These are phyloP conservation scores for Piper longum DNA, from an alignment of 164 flowering plant genomes.

Conservation along the genomic window DNA sequence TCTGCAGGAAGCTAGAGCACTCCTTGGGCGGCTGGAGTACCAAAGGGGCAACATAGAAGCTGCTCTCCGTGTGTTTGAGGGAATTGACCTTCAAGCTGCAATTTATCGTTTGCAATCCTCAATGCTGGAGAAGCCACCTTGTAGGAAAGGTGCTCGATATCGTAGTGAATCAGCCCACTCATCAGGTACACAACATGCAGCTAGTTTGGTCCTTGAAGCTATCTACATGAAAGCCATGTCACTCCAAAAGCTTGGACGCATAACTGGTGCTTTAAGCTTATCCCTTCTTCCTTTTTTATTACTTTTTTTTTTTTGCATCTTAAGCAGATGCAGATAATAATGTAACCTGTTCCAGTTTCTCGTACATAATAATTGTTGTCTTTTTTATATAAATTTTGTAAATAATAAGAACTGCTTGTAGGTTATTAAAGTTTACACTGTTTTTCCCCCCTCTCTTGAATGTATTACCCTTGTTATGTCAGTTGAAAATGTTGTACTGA, in stretches of 20 bases:
- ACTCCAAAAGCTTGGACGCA: slow-evolving; percentile 82
- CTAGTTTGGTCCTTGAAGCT: slow-evolving; percentile 82
- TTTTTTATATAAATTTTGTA: no score
- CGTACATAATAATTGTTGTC: no score
- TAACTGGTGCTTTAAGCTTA: slow-evolving; percentile 31
- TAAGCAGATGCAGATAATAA: no score
- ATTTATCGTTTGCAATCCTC: slow-evolving; percentile 60
- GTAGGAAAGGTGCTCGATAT: slow-evolving; percentile 35
- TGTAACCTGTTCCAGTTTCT: no score
- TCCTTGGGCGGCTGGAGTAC: slow-evolving; percentile 92
- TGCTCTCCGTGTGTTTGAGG: slow-evolving; percentile 80
- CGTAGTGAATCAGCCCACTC: slow-evolving; percentile 29
- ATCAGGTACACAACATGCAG: slow-evolving; percentile 64
- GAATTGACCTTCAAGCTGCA: slow-evolving; percentile 90
- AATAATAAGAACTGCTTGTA: no score
- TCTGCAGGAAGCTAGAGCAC: slow-evolving; percentile 90
- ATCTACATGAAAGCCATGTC: slow-evolving; percentile 81
- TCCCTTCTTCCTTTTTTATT: neutral
- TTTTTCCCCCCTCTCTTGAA: neutral
- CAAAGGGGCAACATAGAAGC: slow-evolving; percentile 89
- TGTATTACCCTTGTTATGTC: neutral
- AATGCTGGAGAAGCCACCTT: slow-evolving; percentile 26
- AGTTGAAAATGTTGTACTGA: slow-evolving; percentile 5
- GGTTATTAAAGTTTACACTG: neutral
- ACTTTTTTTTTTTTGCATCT: neutral